phyloP scores from a whole-genome alignment of 257 asterid species.

The Nicotiana noctiflora region DNA sequence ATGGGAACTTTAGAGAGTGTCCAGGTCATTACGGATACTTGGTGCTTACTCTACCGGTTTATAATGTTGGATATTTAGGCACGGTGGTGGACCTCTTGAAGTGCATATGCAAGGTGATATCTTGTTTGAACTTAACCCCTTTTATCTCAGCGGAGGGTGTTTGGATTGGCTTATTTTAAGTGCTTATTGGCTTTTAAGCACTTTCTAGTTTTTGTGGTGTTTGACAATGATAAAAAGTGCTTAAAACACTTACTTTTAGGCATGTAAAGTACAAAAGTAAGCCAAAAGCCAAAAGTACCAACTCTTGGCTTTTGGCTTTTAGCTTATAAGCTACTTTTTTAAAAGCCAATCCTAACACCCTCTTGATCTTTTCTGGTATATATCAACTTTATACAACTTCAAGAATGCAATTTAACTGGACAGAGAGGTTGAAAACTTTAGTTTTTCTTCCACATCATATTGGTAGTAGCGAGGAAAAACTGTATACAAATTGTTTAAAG shows the following conservation, averaged over 20 bases:
- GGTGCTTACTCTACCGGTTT: constrained; percentile 76
- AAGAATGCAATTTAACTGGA: neutral
- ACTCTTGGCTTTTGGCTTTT: too few species aligned
- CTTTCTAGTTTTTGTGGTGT: too few species aligned
- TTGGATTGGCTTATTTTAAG: too few species aligned
- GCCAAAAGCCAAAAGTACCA: too few species aligned
- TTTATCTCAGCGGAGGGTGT: neutral
- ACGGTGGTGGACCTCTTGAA: constrained; percentile 71
- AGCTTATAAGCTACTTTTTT: too few species aligned
- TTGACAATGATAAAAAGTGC: too few species aligned
- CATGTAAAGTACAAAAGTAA: too few species aligned
- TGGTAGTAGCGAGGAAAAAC: neutral
- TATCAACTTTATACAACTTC: constrained; percentile 6
- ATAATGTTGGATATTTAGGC: constrained; percentile 63
- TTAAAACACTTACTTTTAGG: too few species aligned
- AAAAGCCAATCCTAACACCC: too few species aligned
- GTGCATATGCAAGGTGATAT: constrained; percentile 94
- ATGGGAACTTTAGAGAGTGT: constrained; percentile 55
- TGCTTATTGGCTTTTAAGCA: too few species aligned
- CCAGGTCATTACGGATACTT: constrained; percentile 90
- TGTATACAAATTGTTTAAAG: neutral
- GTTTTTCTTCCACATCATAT: neutral
- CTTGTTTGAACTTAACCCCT: neutral
- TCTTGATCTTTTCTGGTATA: neutral
- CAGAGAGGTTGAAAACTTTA: neutral